A percentile compares a stretch with the other conserved stretches of the same genome.
phyloP scores from a whole-genome alignment of 352 stramenopile species.

The Phytophthora quininea region DNA sequence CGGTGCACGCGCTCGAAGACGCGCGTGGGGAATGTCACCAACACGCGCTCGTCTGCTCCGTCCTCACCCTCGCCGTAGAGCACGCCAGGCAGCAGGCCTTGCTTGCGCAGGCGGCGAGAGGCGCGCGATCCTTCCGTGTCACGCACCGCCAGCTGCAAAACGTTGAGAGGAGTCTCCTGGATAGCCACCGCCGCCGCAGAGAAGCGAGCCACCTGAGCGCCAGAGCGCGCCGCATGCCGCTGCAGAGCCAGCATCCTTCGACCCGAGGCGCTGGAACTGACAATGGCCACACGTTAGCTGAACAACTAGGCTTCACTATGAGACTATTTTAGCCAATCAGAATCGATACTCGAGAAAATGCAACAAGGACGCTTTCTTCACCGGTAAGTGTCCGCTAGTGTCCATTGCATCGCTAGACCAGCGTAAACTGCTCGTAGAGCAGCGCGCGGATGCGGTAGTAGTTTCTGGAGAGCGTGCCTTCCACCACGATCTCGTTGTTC shows the following conservation, averaged over 20 bases:
- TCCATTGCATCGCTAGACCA: slow-evolving; percentile 49
- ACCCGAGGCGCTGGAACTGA: slow-evolving; percentile 12
- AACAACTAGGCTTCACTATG: no score
- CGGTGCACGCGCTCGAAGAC: slow-evolving; percentile 84
- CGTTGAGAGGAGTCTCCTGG: slow-evolving; percentile 22
- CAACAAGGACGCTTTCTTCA: no score
- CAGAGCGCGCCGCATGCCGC: slow-evolving; percentile 44
- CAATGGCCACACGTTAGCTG: slow-evolving; percentile 30
- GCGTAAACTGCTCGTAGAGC: slow-evolving; percentile 88
- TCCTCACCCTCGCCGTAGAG: slow-evolving; percentile 84
- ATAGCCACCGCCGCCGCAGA: slow-evolving; percentile 48
- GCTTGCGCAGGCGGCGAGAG: slow-evolving; percentile 80
- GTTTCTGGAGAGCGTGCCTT: slow-evolving; percentile 82
- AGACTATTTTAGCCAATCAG: slow-evolving; percentile 1
- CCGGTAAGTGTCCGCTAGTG: no score
- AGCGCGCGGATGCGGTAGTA: slow-evolving; percentile 89
- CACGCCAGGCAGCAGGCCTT: slow-evolving; percentile 80
- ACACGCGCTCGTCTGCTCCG: slow-evolving; percentile 70
- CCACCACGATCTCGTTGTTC: slow-evolving; percentile 90
- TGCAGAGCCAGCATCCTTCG: slow-evolving; percentile 58
- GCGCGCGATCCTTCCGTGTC: slow-evolving; percentile 74
- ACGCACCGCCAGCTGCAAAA: slow-evolving; percentile 71
- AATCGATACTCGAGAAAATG: not conserved
- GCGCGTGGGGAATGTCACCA: slow-evolving; percentile 76
- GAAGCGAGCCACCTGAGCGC: slow-evolving; percentile 46